Evolutionary conservation across 2,329 filamentous ascomycete genomes (phyloP).

Genomic region (Fusarium azukiicola): DNA sequence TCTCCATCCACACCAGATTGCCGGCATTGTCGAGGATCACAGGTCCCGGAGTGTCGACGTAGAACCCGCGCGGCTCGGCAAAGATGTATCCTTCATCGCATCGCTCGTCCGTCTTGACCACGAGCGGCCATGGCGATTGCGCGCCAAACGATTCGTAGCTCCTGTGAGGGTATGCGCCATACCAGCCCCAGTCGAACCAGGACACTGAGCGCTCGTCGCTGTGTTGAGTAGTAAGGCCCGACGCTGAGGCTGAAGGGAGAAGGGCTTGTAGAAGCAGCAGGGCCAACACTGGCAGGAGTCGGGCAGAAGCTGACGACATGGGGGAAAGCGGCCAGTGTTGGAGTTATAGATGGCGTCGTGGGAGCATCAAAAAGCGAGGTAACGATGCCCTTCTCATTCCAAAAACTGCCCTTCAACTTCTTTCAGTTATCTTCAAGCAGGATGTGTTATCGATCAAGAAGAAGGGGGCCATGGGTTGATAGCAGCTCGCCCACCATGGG

Average conservation of each 20-base stretch:
- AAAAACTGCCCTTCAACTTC: background rate
- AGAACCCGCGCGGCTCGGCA: conserved; percentile 62
- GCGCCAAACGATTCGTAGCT: conserved; percentile 48
- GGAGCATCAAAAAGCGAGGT: background rate
- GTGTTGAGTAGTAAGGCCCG: background rate
- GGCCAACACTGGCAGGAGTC: conserved; percentile 20
- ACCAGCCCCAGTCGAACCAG: conserved; percentile 51
- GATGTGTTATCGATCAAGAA: background rate
- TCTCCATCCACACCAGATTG: conserved; percentile 69
- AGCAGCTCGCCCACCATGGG: background rate
- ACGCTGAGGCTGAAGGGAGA: conserved; percentile 20
- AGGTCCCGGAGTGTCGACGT: conserved; percentile 62
- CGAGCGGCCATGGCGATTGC: conserved; percentile 58
- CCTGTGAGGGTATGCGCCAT: conserved; percentile 47
- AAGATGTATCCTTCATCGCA: conserved; percentile 65
- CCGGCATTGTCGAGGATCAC: conserved; percentile 68
- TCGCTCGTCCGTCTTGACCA: conserved; percentile 52
- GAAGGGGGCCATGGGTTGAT: background rate
- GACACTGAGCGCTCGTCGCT: conserved; percentile 19
- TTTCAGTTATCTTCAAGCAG: background rate
- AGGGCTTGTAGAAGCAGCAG: conserved; percentile 21
- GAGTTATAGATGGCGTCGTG: background rate
- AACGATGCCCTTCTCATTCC: background rate
- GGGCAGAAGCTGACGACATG: conserved; percentile 25
- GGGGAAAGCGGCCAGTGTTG: background rate